Evolutionary conservation across 805 yeast genomes (phyloP).

Genomic region (Blastobotrys mokoenaii): DNA sequence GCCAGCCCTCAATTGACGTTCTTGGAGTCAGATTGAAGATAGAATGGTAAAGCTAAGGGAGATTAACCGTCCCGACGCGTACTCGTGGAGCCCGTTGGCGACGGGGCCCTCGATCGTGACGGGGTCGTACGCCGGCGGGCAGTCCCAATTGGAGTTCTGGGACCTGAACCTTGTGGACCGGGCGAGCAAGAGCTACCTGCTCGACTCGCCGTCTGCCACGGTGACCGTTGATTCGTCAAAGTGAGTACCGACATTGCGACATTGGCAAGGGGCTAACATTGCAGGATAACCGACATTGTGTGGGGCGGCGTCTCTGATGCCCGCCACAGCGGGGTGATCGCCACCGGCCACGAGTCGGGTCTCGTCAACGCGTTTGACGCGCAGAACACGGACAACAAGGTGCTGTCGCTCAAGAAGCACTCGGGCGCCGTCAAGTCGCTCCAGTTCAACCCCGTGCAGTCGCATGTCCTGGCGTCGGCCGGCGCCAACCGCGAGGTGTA

Average conservation of each 20-base stretch:
- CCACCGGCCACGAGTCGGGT: constrained; percentile 87
- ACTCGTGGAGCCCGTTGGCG: constrained; percentile 84
- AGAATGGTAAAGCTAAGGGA: constrained; percentile 77
- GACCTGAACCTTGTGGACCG: constrained; percentile 39
- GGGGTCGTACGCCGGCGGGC: constrained; percentile 93
- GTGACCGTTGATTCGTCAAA: constrained; percentile 43
- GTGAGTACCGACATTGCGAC: no score
- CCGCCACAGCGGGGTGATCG: constrained; percentile 51
- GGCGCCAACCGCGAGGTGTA: constrained; percentile 83
- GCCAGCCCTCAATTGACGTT: no score
- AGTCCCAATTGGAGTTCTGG: constrained; percentile 74
- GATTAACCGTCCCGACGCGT: constrained; percentile 79
- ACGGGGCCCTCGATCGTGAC: constrained; percentile 69
- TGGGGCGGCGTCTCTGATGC: constrained; percentile 61
- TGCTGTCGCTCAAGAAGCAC: constrained; percentile 49
- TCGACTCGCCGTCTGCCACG: constrained; percentile 30
- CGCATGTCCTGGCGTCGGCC: constrained; percentile 71
- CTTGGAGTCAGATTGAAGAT: no score
- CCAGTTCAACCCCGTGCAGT: constrained; percentile 68
- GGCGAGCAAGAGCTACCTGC: constrained; percentile 23
- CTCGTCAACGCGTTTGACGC: constrained; percentile 71
- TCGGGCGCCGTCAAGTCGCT: constrained; percentile 62
- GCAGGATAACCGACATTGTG: constrained; percentile 63
- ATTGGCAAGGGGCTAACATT: constrained; percentile 32
- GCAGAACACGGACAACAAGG: constrained; percentile 22